Evolutionary conservation across 2,329 filamentous ascomycete species (phyloP).

Genomic region (Plectosphaerella plurivora): DNA sequence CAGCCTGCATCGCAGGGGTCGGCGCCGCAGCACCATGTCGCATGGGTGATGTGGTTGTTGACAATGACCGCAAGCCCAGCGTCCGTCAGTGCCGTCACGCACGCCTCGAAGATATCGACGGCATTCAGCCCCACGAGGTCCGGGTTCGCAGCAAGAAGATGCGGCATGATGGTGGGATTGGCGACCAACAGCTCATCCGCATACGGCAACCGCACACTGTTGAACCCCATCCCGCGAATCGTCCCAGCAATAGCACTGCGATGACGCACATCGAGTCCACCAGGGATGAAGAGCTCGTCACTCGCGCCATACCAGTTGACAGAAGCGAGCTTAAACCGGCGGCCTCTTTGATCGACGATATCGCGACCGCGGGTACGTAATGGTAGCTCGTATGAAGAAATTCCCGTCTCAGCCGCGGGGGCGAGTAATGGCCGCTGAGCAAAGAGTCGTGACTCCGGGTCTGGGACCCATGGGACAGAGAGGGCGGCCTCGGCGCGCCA

Average conservation of each 20-base stretch:
- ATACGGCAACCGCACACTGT: constrained; percentile 66
- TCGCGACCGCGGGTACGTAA: constrained; percentile 55
- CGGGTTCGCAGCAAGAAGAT: constrained; percentile 52
- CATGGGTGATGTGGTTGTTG: constrained; percentile 68
- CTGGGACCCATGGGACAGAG: constrained; percentile 43
- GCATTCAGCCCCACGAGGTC: constrained; percentile 54
- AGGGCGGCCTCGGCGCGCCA: constrained; percentile 41
- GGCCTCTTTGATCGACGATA: constrained; percentile 52
- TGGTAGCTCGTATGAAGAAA: constrained; percentile 49
- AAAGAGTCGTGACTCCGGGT: constrained; percentile 41
- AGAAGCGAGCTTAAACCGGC: constrained; percentile 57
- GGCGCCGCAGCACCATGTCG: constrained; percentile 65
- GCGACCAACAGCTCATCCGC: constrained; percentile 61
- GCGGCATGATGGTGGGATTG: constrained; percentile 50
- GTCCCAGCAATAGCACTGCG: constrained; percentile 55
- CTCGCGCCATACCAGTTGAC: constrained; percentile 71
- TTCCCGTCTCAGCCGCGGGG: constrained; percentile 35
- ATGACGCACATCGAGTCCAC: constrained; percentile 60
- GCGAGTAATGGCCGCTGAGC: constrained; percentile 41
- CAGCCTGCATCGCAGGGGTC: constrained; percentile 65
- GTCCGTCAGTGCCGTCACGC: constrained; percentile 54
- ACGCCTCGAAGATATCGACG: constrained; percentile 57
- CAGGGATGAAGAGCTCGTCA: constrained; percentile 60
- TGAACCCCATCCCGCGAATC: constrained; percentile 61
- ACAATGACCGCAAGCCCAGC: constrained; percentile 61